A percentile compares a stretch with the other conserved stretches of the same genome.
Conservation (phyloP, 164 flowering plant genomes). For the Buxus sempervirens region DNA sequence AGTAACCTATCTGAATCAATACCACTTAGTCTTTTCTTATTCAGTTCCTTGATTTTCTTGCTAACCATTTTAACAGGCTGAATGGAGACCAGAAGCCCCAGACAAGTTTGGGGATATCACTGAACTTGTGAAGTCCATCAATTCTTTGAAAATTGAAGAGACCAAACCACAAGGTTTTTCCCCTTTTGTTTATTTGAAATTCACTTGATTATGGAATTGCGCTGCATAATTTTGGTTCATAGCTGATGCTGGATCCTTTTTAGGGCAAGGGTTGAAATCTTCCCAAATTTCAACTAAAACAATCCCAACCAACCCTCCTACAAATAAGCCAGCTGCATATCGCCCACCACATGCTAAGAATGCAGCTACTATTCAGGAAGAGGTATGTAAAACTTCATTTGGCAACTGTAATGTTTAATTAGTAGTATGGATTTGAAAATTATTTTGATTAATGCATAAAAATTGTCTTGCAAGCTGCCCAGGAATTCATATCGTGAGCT, state of each 20-base stretch:
- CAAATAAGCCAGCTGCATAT: conserved; percentile 88
- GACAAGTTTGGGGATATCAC: conserved; percentile 30
- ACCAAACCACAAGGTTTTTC: conserved; percentile 19
- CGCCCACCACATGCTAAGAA: conserved; percentile 92
- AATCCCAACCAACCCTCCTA: conserved; percentile 33
- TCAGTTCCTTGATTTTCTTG: no score
- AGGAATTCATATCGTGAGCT: no score
- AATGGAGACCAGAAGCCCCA: conserved; percentile 37
- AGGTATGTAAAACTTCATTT: conserved; percentile 42
- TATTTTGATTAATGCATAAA: no score
- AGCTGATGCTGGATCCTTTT: conserved; percentile 10
- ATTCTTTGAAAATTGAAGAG: conserved; percentile 22
- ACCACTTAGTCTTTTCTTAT: neutral
- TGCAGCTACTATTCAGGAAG: conserved; percentile 70
- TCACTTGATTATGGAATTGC: no score
- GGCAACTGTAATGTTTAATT: neutral
- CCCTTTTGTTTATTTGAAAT: no score
- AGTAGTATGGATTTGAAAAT: no score
- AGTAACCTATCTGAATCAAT: neutral
- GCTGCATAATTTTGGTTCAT: conserved; percentile 8
- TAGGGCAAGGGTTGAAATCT: conserved; percentile 61
- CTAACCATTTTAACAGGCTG: conserved; percentile 25
- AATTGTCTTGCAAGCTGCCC: no score
- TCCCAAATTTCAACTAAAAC: conserved; percentile 39
- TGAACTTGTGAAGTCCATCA: conserved; percentile 26